phyloP scores from a whole-genome alignment of 1,284 basidiomycete species.

The Malassezia equina region DNA sequence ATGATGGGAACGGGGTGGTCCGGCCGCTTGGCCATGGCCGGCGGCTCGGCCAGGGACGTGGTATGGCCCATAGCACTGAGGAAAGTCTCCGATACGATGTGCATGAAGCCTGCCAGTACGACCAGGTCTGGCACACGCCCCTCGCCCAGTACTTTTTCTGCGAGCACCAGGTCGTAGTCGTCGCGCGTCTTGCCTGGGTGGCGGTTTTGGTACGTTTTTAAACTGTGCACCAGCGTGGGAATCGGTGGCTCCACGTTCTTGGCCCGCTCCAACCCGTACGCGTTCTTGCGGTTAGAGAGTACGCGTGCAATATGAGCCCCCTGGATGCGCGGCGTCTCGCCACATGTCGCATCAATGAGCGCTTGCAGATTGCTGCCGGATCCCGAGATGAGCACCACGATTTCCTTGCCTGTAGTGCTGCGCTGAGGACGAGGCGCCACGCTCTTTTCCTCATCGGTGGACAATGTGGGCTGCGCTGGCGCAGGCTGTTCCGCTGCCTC shows the following conservation, averaged over 20 bases:
- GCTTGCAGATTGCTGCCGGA: constrained; percentile 81
- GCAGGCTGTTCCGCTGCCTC: neutral
- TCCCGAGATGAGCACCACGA: constrained; percentile 44
- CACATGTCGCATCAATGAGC: constrained; percentile 73
- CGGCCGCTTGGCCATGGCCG: constrained; percentile 21
- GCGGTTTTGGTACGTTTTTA: constrained; percentile 72
- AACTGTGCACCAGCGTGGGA: constrained; percentile 69
- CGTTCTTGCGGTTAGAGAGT: constrained; percentile 82
- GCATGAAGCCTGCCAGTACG: constrained; percentile 96
- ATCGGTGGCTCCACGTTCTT: constrained; percentile 60
- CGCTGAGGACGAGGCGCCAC: neutral
- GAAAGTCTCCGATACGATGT: constrained; percentile 60
- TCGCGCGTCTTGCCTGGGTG: constrained; percentile 61
- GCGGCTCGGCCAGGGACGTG: constrained; percentile 22
- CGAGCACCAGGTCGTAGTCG: constrained; percentile 79
- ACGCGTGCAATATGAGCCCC: constrained; percentile 67
- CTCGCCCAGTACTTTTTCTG: constrained; percentile 57
- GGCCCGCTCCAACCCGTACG: constrained; percentile 77
- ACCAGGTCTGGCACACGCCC: constrained; percentile 63
- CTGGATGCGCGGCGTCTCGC: constrained; percentile 49
- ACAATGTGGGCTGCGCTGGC: neutral
- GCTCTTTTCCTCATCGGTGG: neutral
- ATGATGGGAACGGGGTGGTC: constrained; percentile 66
- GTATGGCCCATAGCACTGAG: constrained; percentile 44
- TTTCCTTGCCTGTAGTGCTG: constrained; percentile 25